Evolutionary conservation across 179 eudicot species (phyloP).

Genomic region (Beta corolliflora): DNA sequence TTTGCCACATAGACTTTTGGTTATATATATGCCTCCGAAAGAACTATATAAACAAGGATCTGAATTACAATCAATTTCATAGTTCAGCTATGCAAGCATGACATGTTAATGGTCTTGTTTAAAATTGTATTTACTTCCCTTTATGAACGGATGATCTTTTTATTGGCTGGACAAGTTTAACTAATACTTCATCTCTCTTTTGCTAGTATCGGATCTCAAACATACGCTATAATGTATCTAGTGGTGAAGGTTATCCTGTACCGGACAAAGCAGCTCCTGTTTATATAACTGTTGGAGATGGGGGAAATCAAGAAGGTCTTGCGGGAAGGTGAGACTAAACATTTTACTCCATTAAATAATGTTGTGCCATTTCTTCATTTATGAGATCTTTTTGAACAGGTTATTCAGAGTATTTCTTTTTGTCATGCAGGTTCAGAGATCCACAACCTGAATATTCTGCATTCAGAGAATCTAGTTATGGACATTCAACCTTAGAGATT

Average conservation of each 20-base stretch:
- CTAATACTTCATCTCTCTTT: background rate
- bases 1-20: background rate
- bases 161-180: background rate
- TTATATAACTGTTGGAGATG: conserved; percentile 92
- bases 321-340: conserved; percentile 55
- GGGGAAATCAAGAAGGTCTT: conserved; percentile 98
- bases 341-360: conserved; percentile 3
- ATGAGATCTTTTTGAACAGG: background rate
- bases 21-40: background rate
- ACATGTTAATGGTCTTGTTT: background rate
- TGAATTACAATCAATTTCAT: background rate
- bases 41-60: background rate
- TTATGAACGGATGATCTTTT: background rate
- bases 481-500: conserved; percentile 90
- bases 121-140: background rate
- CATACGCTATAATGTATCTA: conserved; percentile 62
- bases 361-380: background rate
- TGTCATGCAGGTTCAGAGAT: conserved; percentile 67
- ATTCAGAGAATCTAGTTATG: conserved; percentile 91
- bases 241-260: conserved; percentile 57
- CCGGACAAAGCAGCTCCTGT: conserved; percentile 83
- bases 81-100: background rate
- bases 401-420: background rate
- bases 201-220: conserved; percentile 85
- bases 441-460: conserved; percentile 98